Conservation (phyloP, 2,329 filamentous ascomycete genomes). For the Calonectria pseudoreteaudii region DNA sequence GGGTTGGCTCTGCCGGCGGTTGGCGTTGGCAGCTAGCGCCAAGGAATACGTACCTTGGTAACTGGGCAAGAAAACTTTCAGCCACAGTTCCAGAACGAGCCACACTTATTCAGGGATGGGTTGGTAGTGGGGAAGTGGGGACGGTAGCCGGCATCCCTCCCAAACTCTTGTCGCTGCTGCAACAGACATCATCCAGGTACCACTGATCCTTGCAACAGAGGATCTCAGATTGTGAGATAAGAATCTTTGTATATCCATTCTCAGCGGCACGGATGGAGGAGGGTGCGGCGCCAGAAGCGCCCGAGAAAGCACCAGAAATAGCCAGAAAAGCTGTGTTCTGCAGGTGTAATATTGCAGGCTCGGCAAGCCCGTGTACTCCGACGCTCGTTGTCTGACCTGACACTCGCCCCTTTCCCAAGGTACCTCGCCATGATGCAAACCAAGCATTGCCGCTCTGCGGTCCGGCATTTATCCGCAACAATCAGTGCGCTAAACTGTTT, state of each 20-base stretch:
- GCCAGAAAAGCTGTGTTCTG: neutral
- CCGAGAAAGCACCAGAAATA: neutral
- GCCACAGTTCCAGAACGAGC: slow-evolving; percentile 20
- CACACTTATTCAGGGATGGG: neutral
- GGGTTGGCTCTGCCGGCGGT: slow-evolving; percentile 16
- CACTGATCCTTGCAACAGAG: slow-evolving; percentile 14
- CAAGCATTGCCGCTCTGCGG: slow-evolving; percentile 5
- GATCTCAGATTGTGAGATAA: neutral
- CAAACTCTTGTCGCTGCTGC: neutral
- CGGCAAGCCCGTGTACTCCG: neutral
- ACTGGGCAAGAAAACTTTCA: slow-evolving; percentile 6
- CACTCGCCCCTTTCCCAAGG: neutral
- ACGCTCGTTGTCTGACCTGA: slow-evolving; percentile 2
- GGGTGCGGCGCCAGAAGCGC: neutral
- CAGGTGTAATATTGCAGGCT: neutral
- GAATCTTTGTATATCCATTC: neutral
- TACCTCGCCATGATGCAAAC: neutral
- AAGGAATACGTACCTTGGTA: slow-evolving; percentile 16
- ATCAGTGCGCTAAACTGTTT: slow-evolving; percentile 33
- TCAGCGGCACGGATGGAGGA: neutral
- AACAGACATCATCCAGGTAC: neutral
- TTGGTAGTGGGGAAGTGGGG: slow-evolving; percentile 21
- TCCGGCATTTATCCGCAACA: slow-evolving; percentile 28
- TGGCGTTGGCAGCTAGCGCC: slow-evolving; percentile 11
- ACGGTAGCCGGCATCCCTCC: neutral